phyloP scores from a whole-genome alignment of 140 eudicot species.

The Oenanthe javanica region DNA sequence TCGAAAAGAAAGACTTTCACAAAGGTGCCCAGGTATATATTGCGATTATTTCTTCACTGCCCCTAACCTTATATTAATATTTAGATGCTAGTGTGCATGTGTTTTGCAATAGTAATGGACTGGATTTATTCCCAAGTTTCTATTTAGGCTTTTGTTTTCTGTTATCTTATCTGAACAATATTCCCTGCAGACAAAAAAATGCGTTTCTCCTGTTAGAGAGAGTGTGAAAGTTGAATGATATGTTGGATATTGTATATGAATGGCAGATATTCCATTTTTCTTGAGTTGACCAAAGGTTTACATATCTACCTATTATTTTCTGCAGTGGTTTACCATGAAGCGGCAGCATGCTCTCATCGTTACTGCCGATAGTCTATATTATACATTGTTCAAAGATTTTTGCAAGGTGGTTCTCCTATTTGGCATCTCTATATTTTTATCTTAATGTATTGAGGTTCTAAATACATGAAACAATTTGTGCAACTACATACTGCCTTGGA shows the following conservation, averaged over 20 bases:
- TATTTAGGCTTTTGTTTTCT: neutral
- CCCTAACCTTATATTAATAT: neutral
- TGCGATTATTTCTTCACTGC: neutral
- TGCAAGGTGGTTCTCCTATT: slow-evolving; percentile 51
- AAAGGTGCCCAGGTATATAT: slow-evolving; percentile 89
- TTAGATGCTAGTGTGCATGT: slow-evolving; percentile 5
- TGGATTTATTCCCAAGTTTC: neutral
- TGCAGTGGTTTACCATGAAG: slow-evolving; percentile 97
- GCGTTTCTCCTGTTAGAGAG: neutral
- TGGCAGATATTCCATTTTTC: neutral
- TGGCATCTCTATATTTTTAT: neutral
- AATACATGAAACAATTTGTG: neutral
- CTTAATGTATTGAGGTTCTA: neutral
- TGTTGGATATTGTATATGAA: neutral
- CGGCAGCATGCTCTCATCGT: slow-evolving; percentile 73
- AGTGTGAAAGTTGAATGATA: neutral
- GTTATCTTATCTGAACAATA: neutral
- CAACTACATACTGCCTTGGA: neutral
- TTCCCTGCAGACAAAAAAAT: neutral
- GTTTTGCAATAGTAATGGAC: neutral
- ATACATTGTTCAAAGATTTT: slow-evolving; percentile 56
- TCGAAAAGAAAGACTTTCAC: slow-evolving; percentile 75
- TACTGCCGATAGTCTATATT: slow-evolving; percentile 79
- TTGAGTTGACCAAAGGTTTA: neutral
- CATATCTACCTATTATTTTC: slow-evolving; percentile 9